Evolutionary conservation across 306 rosid genomes (phyloP).

Genomic region (Medicago ruthenica): DNA sequence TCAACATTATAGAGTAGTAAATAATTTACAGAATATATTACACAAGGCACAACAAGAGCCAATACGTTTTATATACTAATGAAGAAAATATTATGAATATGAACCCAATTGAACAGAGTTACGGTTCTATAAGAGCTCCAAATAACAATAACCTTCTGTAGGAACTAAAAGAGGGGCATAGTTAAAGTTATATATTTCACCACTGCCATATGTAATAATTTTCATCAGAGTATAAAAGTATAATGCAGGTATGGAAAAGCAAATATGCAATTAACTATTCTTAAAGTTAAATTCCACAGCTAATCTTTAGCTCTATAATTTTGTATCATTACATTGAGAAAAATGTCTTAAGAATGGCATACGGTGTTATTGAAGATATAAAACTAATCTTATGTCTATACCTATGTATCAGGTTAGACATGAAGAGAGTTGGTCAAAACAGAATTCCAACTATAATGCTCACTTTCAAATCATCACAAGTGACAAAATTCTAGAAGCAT

Average conservation of each 20-base stretch:
- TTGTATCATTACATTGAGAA: too few species aligned
- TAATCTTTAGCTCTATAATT: too few species aligned
- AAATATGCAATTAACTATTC: too few species aligned
- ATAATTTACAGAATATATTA: not conserved
- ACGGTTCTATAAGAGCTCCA: not conserved
- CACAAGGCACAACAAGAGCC: too few species aligned
- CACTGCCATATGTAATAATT: not conserved
- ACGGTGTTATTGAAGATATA: not conserved
- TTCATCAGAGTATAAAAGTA: not conserved
- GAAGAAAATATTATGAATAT: too few species aligned
- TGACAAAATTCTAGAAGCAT: slow-evolving; percentile 11
- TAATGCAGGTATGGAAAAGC: not conserved
- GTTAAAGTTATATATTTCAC: not conserved
- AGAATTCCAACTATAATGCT: not conserved
- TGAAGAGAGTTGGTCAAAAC: not conserved
- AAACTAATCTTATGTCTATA: slow-evolving; percentile 18
- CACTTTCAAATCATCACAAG: not conserved
- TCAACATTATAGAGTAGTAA: slow-evolving; percentile 37
- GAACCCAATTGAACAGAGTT: too few species aligned
- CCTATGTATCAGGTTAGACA: not conserved
- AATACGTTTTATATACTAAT: too few species aligned
- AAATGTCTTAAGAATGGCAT: too few species aligned
- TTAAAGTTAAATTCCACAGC: too few species aligned
- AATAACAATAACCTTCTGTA: slow-evolving; percentile 20
- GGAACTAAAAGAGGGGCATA: not conserved